Base-by-base conservation (phyloP, 2,329 filamentous ascomycete species). In the Trichoderma harzianum region DNA sequence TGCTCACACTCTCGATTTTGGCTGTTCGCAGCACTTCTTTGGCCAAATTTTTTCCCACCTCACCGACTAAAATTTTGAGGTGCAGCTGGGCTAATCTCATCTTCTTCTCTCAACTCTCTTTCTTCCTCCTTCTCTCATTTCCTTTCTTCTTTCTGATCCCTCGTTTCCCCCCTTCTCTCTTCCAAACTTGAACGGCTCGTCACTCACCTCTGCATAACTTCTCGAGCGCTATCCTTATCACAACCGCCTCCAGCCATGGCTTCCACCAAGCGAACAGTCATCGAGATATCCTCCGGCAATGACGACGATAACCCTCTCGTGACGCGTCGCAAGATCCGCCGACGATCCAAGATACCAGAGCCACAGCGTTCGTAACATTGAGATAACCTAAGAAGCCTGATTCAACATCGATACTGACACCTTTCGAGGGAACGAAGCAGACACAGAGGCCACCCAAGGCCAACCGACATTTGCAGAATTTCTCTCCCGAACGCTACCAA, bases 401-500 rank as follows among this genome's bases (percentile, higher is more conserved):
- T 39, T 5, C 34, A 18, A 7, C 32, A 21, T 18, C 18, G 21
- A 18, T 62, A 16, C 70, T 69, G n/a, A 71, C 69, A 34, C 18
- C 30, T 39, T 21, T 51, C 32, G 14, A 62, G 28, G 12, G 11
- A 0, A 57, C 1, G 24, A 21, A 32, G 18, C 39, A 69, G 67
- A 60, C 16, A 16, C 14, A 21, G 28, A 16, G 26, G 28, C 18
- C 21, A 3, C 21, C n/a, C 34, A 26, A 21, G 16, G 26, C 14
- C 55, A 62, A 30, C 39, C 39, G 2, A 30, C 28, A 5, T 75
- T 76, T 64, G 69, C 34, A 8, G 65, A 75, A 0, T 75, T 75
- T 18, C 72, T 76, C 1, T 62, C 72, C 4, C 71, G 74, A 21
- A 43, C 69, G 11, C 3, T 79, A 0, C 78, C 77, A 0, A 62